Base-by-base conservation (phyloP, 176 grass and related monocot species). In the Aegilops sharonensis region DNA sequence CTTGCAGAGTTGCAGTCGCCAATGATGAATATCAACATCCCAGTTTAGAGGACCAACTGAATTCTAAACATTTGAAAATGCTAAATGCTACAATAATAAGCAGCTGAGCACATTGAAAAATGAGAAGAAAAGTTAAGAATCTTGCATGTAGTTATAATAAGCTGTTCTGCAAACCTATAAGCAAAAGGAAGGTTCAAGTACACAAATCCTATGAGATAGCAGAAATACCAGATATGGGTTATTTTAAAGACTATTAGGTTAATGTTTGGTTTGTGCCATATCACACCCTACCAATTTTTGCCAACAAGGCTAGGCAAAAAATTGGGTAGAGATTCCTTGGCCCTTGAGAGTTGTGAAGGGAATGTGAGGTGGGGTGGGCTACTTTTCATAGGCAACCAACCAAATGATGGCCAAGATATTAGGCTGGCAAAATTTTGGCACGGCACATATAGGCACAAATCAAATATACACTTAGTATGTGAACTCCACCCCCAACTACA, bases 131-230 rank as follows among this genome's bases (percentile, higher is more conserved):
- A 56, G 34, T 31, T 67, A 3, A 60, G 14, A 68, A 80, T 64
- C 15, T 68, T 60, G 2, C 32, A 68, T 59, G 36, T 14, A 31
- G 20, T 68, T 10, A n/a, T 37, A 73, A 72, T 30, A 64, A 72
- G 35, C 63, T 64, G 71, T 74, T 73, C 45, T 72, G 17, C 52
- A 65, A 72, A 43, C 18, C 68, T 70, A 78, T 32, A 18, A 87
- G 80, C 23, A 88, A 83, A 68, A 60, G 32, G 2, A 69, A 72
- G 84, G 21, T 85, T 48, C 71, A 48, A 47, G 40, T 74, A 29
- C 50, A 17, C 47, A 69, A 69, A 79, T 45, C 15, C 45, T 39
- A 85, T 20, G 27, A 39, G 7, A 18, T 36, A 42, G 34, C 30
- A 39, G 13, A 85, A 85, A 68, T n/a, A 35, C 29, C 21, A 76